These are phyloP conservation scores for Thalassiosira profunda DNA, from an alignment of 108 stramenopile genomes.

Conservation along the genomic window DNA sequence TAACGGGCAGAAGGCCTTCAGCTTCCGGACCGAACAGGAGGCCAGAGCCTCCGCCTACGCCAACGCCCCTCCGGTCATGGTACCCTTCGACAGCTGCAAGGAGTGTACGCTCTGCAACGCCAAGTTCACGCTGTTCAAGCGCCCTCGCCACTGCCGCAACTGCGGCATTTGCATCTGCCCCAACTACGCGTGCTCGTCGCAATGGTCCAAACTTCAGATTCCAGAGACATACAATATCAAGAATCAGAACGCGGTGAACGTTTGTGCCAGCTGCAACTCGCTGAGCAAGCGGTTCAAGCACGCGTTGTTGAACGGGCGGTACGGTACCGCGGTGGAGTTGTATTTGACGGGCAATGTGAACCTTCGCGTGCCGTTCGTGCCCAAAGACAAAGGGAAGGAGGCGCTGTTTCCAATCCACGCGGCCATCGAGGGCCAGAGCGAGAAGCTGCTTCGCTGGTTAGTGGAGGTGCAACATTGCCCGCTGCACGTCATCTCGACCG, in stretches of 20 bases:
- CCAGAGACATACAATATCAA: conserved; percentile 88
- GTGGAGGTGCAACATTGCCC: conserved; percentile 86
- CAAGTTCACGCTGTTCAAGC: conserved; percentile 72
- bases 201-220: conserved; percentile 36
- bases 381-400: conserved; percentile 44
- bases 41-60: conserved; percentile 92
- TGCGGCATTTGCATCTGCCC: conserved; percentile 84
- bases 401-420: conserved; percentile 82
- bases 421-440: conserved; percentile 77
- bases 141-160: conserved; percentile 78
- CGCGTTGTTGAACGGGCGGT: conserved; percentile 70
- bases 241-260: conserved; percentile 55
- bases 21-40: conserved; percentile 74
- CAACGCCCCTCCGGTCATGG: conserved; percentile 84
- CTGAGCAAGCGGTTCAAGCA: conserved; percentile 64
- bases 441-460: conserved; percentile 82
- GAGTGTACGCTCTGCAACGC: conserved; percentile 72
- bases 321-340: conserved; percentile 68
- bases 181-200: conserved; percentile 44
- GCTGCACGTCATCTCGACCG: conserved; percentile 55
- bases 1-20: conserved; percentile 76
- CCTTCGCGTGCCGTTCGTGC: conserved; percentile 73
- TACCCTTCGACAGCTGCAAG: conserved; percentile 56
- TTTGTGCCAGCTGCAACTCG: conserved; percentile 73
- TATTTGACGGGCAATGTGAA: conserved; percentile 89